Base-by-base conservation (phyloP, 2,329 filamentous ascomycete species). In the Fusarium sp. region DNA sequence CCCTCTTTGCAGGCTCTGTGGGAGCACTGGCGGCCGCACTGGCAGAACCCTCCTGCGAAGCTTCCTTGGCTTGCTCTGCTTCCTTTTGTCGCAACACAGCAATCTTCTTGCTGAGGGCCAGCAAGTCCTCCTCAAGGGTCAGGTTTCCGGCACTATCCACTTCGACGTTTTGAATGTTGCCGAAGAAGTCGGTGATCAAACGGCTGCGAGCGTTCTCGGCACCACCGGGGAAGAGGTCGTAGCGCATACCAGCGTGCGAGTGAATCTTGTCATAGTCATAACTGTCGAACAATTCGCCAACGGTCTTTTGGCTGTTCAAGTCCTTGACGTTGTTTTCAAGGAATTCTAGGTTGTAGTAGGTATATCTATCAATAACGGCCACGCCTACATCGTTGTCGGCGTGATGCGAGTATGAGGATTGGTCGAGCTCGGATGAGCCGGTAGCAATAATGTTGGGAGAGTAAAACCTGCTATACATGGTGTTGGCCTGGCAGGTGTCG, bases 401-500 rank as follows among this genome's bases (percentile, higher is more conserved):
- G 82, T 99, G 96, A 84, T 99, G 96, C 2, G 94, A 97, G 84
- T 99, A 99, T 1, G 94, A 97, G 6, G 94, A 98, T 83, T 99
- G 94, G 81, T 98, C 96, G 70, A 98, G 92, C 82, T 96, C 95
- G 4, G 94, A 97, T 35, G 94, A 97, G n/a, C 96, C 96, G 0
- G 97, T 99, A 0, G 96, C 96, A 79, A 99, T 95, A 79, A 99
- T 98, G 80, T 98, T 98, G 57, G 96, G 96, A 6, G 95, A 97
- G 87, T 99, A 99, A 80, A 99, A 94, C 78, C 98, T 96, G 81
- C 92, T 96, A 85, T 98, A 99, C 95, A 99, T 98, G 35, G 96
- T 99, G 83, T 99, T 99, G 64, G 96, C 96, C 85, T 99, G 96
- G 85, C 96, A 99, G 0, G 96, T 99, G 83, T 99, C 96, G 84